Conservation (phyloP, 2,329 filamentous ascomycete genomes). For the Dactylella cylindrospora region DNA sequence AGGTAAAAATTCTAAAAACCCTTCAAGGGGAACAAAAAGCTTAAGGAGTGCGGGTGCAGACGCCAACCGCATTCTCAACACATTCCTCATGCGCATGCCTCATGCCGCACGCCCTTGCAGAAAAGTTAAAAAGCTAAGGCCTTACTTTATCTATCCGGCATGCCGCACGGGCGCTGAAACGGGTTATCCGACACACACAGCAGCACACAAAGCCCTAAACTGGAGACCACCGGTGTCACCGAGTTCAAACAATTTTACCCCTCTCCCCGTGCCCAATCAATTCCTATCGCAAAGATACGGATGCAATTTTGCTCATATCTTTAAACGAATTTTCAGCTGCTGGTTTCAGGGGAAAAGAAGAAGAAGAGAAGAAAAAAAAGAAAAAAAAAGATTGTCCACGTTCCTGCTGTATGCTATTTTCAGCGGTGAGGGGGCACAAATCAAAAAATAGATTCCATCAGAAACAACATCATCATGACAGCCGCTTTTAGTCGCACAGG, state of each 20-base stretch:
- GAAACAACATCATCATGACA: too few species aligned
- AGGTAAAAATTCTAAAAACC: too few species aligned
- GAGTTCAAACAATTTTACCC: slow-evolving; percentile 5
- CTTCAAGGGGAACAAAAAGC: too few species aligned
- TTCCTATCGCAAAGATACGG: not conserved
- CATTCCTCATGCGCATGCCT: slow-evolving; percentile 41
- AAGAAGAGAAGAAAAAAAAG: not conserved
- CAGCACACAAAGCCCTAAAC: not conserved
- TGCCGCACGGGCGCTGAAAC: slow-evolving; percentile 28
- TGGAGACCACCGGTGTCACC: slow-evolving; percentile 13
- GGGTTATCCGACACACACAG: not conserved
- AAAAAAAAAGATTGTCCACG: not conserved
- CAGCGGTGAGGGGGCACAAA: too few species aligned
- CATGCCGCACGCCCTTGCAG: slow-evolving; percentile 31
- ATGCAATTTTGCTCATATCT: not conserved
- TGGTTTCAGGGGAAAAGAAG: too few species aligned
- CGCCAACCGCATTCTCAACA: slow-evolving; percentile 39
- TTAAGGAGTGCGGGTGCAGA: too few species aligned
- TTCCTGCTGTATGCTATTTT: slow-evolving; percentile 22
- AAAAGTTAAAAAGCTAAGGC: too few species aligned
- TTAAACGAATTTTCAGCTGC: slow-evolving; percentile 6
- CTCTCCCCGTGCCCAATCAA: slow-evolving; percentile 4
- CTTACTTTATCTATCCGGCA: slow-evolving; percentile 12
- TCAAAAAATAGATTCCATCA: too few species aligned
- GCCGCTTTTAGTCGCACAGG: too few species aligned